Base-by-base conservation (phyloP, 495 filamentous ascomycete species). In the Xylaria grammica region DNA sequence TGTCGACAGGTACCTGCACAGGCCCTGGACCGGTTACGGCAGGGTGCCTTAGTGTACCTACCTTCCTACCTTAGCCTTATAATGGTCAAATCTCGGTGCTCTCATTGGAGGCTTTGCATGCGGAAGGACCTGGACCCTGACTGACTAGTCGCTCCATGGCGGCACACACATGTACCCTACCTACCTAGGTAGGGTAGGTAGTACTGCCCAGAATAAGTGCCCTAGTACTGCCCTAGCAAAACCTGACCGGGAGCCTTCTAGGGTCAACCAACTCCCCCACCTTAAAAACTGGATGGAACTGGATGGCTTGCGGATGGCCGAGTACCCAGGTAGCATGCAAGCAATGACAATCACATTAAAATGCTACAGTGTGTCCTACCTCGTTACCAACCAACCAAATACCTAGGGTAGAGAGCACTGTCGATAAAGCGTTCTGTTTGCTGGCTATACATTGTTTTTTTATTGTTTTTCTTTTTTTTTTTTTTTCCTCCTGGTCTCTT, bases 171-270 rank as follows among this genome's bases (percentile, higher is more conserved):
- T n/a, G n/a, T n/a, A n/a, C n/a, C n/a, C n/a, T n/a, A n/a, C n/a
- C n/a, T n/a, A n/a, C n/a, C n/a, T n/a, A n/a, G n/a, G n/a, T n/a
- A n/a, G n/a, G n/a, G n/a, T n/a, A n/a, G n/a, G n/a, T n/a, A n/a
- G n/a, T n/a, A n/a, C n/a, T n/a, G n/a, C n/a, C n/a, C n/a, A n/a
- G n/a, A n/a, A n/a, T n/a, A n/a, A n/a, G n/a, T n/a, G n/a, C n/a
- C n/a, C n/a, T n/a, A n/a, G n/a, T n/a, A n/a, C n/a, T n/a, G n/a
- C n/a, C n/a, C n/a, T n/a, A n/a, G n/a, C n/a, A n/a, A n/a, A n/a
- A n/a, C n/a, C n/a, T n/a, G n/a, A n/a, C n/a, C n/a, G n/a, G 38
- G 52, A 53, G 50, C 50, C 50, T 53, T 53, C 50, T 52, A 6
- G 49, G 49, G 49, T 32, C 49, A 32, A 26, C 49, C 10, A 10